Base-by-base conservation (phyloP, 768 basidiomycete genomes). In the Harrya chromipes region DNA sequence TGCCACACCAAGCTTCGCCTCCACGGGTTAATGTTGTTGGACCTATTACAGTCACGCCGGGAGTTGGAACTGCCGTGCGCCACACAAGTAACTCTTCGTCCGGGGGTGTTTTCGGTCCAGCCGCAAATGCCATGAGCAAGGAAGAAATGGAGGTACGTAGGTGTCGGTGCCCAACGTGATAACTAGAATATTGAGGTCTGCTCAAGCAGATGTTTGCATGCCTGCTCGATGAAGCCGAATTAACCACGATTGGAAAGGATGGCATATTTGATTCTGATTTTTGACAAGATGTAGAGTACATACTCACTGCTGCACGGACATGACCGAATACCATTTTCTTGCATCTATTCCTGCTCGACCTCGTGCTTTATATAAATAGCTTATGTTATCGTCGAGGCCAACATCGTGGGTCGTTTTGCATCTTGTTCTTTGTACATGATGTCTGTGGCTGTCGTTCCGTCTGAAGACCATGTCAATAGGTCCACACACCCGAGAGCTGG, bases 221-320 rank as follows among this genome's bases (percentile, higher is more conserved):
- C 47, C 48, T 76, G 2, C 55, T 76, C 8, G 63, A 61, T 38
- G 64, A 70, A 14, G 59, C 65, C 21, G 73, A 75, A 43, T 54
- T 73, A 4, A 62, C 50, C 2, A 1, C 65, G 17, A 45, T 76
- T 26, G 68, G 61, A 47, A 60, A 61, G 20, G 51, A 54, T 5
- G 65, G 65, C 19, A 39, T 47, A 11, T 69, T 68, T 50, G 56
- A 70, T 36, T 67, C 61, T 14, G 65, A 67, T 20, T 59, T 53
- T 52, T 66, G 55, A 55, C 20, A 29, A 57, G 19, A 14, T 19
- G 29, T n/a, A 26, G 4, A 10, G 29, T 29, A 33, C 4, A 31
- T 12, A 8, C 19, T 26, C 49, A 21, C 8, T 33, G 33, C 29
- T 11, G 4, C 20, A 1, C 29, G 36, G 43, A 38, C 8, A 20